These are phyloP conservation scores for Helichrysum umbraculigerum DNA, from an alignment of 129 eudicot species.

Conservation along the genomic window DNA sequence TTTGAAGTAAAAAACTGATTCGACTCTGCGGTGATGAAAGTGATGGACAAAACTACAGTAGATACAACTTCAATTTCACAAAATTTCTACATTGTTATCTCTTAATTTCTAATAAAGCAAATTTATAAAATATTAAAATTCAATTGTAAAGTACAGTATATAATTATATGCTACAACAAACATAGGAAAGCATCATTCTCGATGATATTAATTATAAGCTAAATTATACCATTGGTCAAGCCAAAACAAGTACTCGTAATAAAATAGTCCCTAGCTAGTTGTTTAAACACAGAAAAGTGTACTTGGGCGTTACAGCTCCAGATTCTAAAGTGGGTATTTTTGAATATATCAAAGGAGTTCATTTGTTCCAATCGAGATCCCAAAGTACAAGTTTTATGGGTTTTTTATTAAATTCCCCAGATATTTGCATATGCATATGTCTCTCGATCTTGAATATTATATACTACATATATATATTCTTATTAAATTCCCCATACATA, in stretches of 20 bases:
- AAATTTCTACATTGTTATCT: too few relatives aligned
- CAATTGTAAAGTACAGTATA: too few relatives aligned
- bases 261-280: too few relatives aligned
- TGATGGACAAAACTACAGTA: too few relatives aligned
- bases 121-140: too few relatives aligned
- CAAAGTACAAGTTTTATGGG: constrained; percentile 11
- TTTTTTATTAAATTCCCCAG: constrained; percentile 18
- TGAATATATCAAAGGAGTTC: constrained; percentile 7
- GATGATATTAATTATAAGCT: not conserved
- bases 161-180: too few relatives aligned
- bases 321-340: constrained; percentile 9
- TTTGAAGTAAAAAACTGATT: too few relatives aligned
- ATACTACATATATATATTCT: not conserved
- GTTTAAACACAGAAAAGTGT: not conserved
- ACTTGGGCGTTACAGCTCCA: constrained; percentile 12
- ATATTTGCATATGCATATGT: constrained; percentile 19
- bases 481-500: too few relatives aligned
- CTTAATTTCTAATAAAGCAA: too few relatives aligned
- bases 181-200: not conserved
- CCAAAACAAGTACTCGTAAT: constrained; percentile 1
- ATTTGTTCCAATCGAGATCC: constrained; percentile 21
- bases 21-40: too few relatives aligned
- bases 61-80: too few relatives aligned
- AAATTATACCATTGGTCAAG: not conserved
- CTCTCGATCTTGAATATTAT: not conserved